These are phyloP conservation scores for Coprinopsis strossmayeri DNA, from an alignment of 768 basidiomycete species.

Conservation along the genomic window DNA sequence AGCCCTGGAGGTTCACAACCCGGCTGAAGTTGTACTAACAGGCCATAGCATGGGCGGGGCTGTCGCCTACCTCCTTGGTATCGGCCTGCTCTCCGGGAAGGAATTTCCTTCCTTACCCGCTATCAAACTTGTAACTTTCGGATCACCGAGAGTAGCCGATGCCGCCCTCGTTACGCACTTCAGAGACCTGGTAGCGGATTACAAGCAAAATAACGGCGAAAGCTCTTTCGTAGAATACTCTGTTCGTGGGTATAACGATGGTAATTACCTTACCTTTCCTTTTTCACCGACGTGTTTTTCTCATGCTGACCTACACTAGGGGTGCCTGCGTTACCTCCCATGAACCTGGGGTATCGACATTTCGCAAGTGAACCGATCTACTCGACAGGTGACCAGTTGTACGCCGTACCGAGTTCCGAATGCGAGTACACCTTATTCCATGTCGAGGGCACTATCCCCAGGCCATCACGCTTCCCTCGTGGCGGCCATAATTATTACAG, in stretches of 20 bases:
- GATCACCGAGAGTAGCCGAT: slow-evolving; percentile 46
- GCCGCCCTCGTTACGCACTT: slow-evolving; percentile 33
- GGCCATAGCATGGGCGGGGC: slow-evolving; percentile 56
- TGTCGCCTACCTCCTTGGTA: slow-evolving; percentile 41
- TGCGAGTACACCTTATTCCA: slow-evolving; percentile 42
- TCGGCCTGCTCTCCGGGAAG: slow-evolving; percentile 36
- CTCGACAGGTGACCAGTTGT: slow-evolving; percentile 39
- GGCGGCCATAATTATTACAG: slow-evolving; percentile 65
- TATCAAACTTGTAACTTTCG: slow-evolving; percentile 43
- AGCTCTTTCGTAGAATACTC: slow-evolving; percentile 37
- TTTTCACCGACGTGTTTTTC: neutral
- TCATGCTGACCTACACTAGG: slow-evolving; percentile 24
- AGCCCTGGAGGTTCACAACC: slow-evolving; percentile 23
- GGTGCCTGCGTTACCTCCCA: slow-evolving; percentile 51
- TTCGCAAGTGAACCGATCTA: slow-evolving; percentile 44
- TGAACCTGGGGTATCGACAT: slow-evolving; percentile 44
- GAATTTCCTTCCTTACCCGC: neutral
- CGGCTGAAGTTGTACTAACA: slow-evolving; percentile 40
- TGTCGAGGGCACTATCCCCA: slow-evolving; percentile 15
- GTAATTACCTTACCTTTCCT: slow-evolving; percentile 21
- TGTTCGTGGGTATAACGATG: slow-evolving; percentile 53
- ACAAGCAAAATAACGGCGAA: slow-evolving; percentile 28
- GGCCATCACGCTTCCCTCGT: slow-evolving; percentile 30
- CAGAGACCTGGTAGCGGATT: slow-evolving; percentile 27
- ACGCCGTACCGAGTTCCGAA: slow-evolving; percentile 38